Evolutionary conservation across 257 asterid species (phyloP), one percentile per base, ranked within the genome.

Genomic region (Anisodus tanguticus): DNA sequence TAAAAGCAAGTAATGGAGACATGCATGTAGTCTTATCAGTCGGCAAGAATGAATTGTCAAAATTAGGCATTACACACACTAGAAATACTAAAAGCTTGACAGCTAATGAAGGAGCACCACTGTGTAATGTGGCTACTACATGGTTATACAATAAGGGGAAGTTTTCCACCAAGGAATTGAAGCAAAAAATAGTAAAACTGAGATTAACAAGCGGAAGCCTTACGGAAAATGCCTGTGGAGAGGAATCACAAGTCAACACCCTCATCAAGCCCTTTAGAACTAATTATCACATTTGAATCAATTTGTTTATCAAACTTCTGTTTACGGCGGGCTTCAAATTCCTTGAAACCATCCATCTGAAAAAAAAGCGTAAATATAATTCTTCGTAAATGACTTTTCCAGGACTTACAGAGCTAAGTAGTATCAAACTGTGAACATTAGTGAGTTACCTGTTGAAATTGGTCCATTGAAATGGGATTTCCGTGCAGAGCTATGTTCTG

Each of bases 201-300:
- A 59, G 63, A 59, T 59, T 58, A 15, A 58, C 63, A 16, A 58
- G 22, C 11, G 12, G 66, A 59, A 59, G 31, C 66, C 66, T 59
- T 59, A n/a, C 12, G 7, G 6, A 59, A 59, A n/a, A 5, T 59
- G 31, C 63, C 4, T 59, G 35, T 17, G 66, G 31, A 17, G 31
- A 59, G 79, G 53, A 63, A 70, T 92, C 90, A 95, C n/a, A 92
- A 92, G 90, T 95, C 98, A 79, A 95, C 91, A 11, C 98, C 97
- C 92, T 93, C 98, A 5, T 93, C 98, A 43, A 95, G 97, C 86
- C 98, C 98, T 89, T 92, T 94, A 87, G 95, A 93, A 87, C 97
- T 85, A 19, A 94, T 93, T 95, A 95, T 90, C 87, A 95, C 98
- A 70, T 95, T 95, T 8, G 97, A 92, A 89, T 93, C 98, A 43